phyloP scores from a whole-genome alignment of 805 yeast species.

The Vanderwaltozyma verrucispora region DNA sequence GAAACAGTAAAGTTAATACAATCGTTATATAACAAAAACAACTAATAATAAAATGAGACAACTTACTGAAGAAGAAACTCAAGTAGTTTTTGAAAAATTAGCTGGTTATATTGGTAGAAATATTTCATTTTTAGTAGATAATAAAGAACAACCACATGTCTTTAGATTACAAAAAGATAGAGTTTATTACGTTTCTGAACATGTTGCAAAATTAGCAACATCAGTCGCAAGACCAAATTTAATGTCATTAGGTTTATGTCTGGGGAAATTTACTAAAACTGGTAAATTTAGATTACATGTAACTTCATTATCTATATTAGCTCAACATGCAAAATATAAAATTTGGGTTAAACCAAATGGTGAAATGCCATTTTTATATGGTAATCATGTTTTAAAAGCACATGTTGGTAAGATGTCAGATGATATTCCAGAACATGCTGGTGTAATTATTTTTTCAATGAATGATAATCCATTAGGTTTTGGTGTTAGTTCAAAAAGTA shows the following conservation, averaged over 20 bases:
- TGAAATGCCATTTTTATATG: slow-evolving; percentile 96
- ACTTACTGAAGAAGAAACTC: slow-evolving; percentile 93
- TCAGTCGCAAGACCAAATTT: slow-evolving; percentile 80
- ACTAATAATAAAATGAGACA: too few species aligned
- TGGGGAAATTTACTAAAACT: slow-evolving; percentile 95
- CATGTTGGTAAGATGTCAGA: slow-evolving; percentile 96
- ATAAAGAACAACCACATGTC: slow-evolving; percentile 75
- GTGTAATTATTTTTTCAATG: slow-evolving; percentile 88
- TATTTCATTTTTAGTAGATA: slow-evolving; percentile 77
- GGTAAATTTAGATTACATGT: slow-evolving; percentile 94
- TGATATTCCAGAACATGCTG: slow-evolving; percentile 96
- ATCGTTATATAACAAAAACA: too few species aligned
- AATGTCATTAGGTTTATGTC: slow-evolving; percentile 87
- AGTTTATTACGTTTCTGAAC: slow-evolving; percentile 84
- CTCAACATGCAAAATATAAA: slow-evolving; percentile 85
- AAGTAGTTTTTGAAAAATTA: slow-evolving; percentile 87
- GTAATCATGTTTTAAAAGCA: slow-evolving; percentile 93
- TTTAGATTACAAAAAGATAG: slow-evolving; percentile 93
- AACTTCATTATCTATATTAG: slow-evolving; percentile 74
- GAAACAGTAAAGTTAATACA: too few species aligned
- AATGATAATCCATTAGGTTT: slow-evolving; percentile 87
- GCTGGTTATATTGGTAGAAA: slow-evolving; percentile 97
- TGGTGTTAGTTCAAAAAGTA: slow-evolving; percentile 88
- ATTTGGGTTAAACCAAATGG: slow-evolving; percentile 96
- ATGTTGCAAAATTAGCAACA: slow-evolving; percentile 78